Conservation (phyloP, 148 eudicot genomes). For the Amaranthus hypochondriacus region DNA sequence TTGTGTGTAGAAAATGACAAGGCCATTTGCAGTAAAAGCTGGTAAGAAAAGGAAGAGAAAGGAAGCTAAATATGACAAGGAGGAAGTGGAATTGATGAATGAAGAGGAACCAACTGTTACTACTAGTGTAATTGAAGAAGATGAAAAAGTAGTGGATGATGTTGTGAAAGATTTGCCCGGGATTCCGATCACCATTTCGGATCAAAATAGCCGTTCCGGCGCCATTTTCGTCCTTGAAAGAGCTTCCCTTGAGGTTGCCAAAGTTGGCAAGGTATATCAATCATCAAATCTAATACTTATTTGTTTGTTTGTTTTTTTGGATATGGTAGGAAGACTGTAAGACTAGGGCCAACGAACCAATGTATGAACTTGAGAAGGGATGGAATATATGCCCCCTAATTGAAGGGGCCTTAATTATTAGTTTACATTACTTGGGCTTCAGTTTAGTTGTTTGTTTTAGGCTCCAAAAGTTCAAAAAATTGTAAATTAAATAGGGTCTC, state of each 20-base stretch:
- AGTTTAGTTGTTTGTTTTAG: no score
- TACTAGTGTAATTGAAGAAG: slow-evolving; percentile 20
- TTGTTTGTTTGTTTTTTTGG: neutral
- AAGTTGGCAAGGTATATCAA: slow-evolving; percentile 81
- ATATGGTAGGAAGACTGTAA: neutral
- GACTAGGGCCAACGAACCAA: neutral
- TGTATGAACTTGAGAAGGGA: no score
- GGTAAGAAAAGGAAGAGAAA: slow-evolving; percentile 71
- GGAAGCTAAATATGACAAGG: slow-evolving; percentile 50
- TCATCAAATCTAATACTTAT: neutral
- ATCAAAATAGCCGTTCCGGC: slow-evolving; percentile 37
- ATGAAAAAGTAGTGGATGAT: slow-evolving; percentile 34
- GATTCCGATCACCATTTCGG: slow-evolving; percentile 46
- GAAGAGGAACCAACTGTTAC: slow-evolving; percentile 15
- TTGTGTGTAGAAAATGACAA: slow-evolving; percentile 44
- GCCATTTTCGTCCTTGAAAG: slow-evolving; percentile 82
- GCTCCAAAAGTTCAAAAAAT: no score
- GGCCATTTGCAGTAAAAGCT: slow-evolving; percentile 46
- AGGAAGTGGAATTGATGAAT: slow-evolving; percentile 26
- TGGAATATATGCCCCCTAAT: no score
- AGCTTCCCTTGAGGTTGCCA: slow-evolving; percentile 87
- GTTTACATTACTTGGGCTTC: no score
- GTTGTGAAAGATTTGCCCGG: slow-evolving; percentile 45
- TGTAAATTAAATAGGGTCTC: no score
- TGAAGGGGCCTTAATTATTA: no score